Evolutionary conservation across 73 alveolate genomes (phyloP).

Genomic region (Uronychia setigera): DNA sequence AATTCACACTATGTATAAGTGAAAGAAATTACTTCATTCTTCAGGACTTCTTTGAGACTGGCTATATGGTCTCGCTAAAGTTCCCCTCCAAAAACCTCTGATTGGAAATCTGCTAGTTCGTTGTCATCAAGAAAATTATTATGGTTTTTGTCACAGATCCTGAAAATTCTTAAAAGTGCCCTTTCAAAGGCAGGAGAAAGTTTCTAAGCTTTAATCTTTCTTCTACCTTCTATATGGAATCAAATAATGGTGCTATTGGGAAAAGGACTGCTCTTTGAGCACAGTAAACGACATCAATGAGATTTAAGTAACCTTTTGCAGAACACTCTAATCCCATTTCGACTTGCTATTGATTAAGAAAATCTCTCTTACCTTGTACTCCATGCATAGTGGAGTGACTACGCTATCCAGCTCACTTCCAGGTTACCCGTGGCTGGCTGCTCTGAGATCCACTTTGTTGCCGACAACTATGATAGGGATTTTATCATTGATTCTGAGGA

Average conservation of each 20-base stretch:
- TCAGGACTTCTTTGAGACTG: conserved; percentile 61
- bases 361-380: conserved; percentile 19
- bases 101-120: conserved; percentile 59
- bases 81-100: conserved; percentile 52
- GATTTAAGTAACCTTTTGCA: conserved; percentile 56
- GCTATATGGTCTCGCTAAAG: conserved; percentile 50
- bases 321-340: conserved; percentile 74
- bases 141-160: conserved; percentile 62
- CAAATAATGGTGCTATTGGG: conserved; percentile 72
- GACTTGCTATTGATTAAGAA: conserved; percentile 15
- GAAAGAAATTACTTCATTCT: conserved; percentile 7
- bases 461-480: conserved; percentile 68
- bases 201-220: background rate
- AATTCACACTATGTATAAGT: conserved; percentile 9
- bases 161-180: conserved; percentile 64
- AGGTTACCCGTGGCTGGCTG: conserved; percentile 19
- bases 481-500: conserved; percentile 32
- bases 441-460: conserved; percentile 64
- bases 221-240: conserved; percentile 38
- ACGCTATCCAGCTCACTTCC: conserved; percentile 44
- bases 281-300: conserved; percentile 60
- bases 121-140: conserved; percentile 47
- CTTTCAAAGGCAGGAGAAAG: conserved; percentile 59
- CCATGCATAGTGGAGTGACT: conserved; percentile 51
- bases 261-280: conserved; percentile 74